phyloP scores from a whole-genome alignment of 2,329 filamentous ascomycete genomes.

The Penicillium occitanis region DNA sequence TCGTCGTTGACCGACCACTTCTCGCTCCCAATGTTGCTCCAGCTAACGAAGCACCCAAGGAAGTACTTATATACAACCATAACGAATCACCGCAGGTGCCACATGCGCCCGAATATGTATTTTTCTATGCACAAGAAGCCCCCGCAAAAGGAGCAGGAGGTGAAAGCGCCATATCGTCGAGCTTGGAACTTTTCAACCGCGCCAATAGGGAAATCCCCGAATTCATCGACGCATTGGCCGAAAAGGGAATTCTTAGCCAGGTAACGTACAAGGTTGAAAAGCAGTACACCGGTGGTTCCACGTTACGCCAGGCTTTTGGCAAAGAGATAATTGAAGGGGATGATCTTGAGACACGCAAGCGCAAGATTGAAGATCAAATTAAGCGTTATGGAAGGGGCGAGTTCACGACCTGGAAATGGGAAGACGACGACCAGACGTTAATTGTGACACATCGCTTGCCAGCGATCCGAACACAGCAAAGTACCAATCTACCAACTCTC shows the following conservation, averaged over 20 bases:
- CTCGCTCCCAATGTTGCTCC: slow-evolving; percentile 49
- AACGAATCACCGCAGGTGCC: slow-evolving; percentile 55
- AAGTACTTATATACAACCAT: slow-evolving; percentile 52
- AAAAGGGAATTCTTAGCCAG: slow-evolving; percentile 38
- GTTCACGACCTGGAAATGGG: slow-evolving; percentile 53
- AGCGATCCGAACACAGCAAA: slow-evolving; percentile 49
- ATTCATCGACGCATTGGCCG: slow-evolving; percentile 45
- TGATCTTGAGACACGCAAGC: slow-evolving; percentile 41
- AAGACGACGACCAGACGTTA: slow-evolving; percentile 39
- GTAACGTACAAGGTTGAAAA: slow-evolving; percentile 45
- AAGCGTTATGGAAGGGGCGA: slow-evolving; percentile 47
- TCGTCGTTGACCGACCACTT: slow-evolving; percentile 49
- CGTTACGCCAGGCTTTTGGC: slow-evolving; percentile 49
- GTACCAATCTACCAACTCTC: slow-evolving; percentile 47
- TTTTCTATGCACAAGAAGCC: slow-evolving; percentile 49
- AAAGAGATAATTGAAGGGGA: slow-evolving; percentile 49
- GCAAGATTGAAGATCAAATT: slow-evolving; percentile 47
- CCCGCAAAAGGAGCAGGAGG: slow-evolving; percentile 30
- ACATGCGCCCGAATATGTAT: slow-evolving; percentile 54
- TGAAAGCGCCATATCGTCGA: slow-evolving; percentile 52
- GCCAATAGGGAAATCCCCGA: slow-evolving; percentile 50
- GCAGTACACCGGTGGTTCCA: slow-evolving; percentile 51
- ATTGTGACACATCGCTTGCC: slow-evolving; percentile 49
- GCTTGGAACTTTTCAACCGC: slow-evolving; percentile 48
- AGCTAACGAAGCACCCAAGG: slow-evolving; percentile 51